Conservation (phyloP, 1,284 basidiomycete genomes). For the Athelia sp. region DNA sequence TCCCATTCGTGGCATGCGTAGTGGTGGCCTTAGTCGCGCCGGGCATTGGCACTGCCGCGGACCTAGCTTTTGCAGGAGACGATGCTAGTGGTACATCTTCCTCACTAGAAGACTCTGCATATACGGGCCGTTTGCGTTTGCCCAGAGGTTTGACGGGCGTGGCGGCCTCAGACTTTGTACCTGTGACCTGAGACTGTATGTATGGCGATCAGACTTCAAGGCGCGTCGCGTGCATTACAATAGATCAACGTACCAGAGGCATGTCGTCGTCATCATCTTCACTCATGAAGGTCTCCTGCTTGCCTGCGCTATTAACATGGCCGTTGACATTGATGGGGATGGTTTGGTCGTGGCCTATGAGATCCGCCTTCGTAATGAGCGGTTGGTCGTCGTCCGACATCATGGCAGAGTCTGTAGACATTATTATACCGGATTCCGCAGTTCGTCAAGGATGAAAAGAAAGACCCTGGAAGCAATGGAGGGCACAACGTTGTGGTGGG, state of each 20-base stretch:
- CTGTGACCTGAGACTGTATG: constrained; percentile 37
- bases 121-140: constrained; percentile 56
- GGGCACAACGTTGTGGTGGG: constrained; percentile 11
- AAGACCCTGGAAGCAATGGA: constrained; percentile 15
- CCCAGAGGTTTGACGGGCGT: constrained; percentile 36
- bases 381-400: constrained; percentile 67
- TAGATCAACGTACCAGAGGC: constrained; percentile 52
- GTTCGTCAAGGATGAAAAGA: constrained; percentile 12
- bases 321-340: constrained; percentile 41
- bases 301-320: constrained; percentile 22
- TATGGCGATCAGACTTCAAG: constrained; percentile 7
- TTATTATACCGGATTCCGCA: constrained; percentile 15
- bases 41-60: constrained; percentile 36
- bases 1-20: constrained; percentile 30
- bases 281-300: constrained; percentile 45
- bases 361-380: constrained; percentile 38
- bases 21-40: constrained; percentile 36
- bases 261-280: constrained; percentile 65
- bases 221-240: constrained; percentile 9
- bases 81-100: constrained; percentile 70
- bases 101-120: constrained; percentile 53
- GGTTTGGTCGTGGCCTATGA: constrained; percentile 30
- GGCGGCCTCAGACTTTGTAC: constrained; percentile 42
- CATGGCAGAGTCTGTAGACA: constrained; percentile 45
- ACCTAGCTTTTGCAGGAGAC: constrained; percentile 46